Evolutionary conservation across 768 basidiomycete genomes (phyloP).

Genomic region (Butyriboletus loyo): DNA sequence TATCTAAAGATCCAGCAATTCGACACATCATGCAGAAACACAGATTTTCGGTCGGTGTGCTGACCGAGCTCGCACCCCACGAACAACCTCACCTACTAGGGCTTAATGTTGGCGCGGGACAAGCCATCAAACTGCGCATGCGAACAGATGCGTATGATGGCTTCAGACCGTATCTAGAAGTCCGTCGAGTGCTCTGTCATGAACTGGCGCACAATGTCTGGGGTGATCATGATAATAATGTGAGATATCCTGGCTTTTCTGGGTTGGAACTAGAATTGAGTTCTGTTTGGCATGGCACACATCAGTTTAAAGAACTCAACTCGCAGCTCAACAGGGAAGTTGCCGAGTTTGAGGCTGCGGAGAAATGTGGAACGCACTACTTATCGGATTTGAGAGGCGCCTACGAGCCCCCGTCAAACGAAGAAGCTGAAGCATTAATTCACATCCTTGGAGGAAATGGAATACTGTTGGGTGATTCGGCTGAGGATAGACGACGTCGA

Average conservation of each 20-base stretch:
- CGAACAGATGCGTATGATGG: slow-evolving; percentile 72
- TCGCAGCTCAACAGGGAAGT: slow-evolving; percentile 74
- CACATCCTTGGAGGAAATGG: slow-evolving; percentile 54
- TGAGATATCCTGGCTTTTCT: slow-evolving; percentile 32
- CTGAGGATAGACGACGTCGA: slow-evolving; percentile 54
- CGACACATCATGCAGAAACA: slow-evolving; percentile 69
- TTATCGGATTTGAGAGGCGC: slow-evolving; percentile 35
- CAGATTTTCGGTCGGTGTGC: slow-evolving; percentile 60
- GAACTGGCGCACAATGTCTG: slow-evolving; percentile 76
- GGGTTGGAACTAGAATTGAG: neutral
- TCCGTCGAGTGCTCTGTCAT: slow-evolving; percentile 70
- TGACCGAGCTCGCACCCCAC: slow-evolving; percentile 78
- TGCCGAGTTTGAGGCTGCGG: slow-evolving; percentile 58
- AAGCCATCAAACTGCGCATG: slow-evolving; percentile 64
- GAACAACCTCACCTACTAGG: slow-evolving; percentile 70
- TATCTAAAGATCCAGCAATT: slow-evolving; percentile 71
- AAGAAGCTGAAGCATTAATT: slow-evolving; percentile 53
- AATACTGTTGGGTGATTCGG: slow-evolving; percentile 38
- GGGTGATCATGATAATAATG: slow-evolving; percentile 70
- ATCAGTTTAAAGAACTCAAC: slow-evolving; percentile 69
- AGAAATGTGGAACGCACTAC: slow-evolving; percentile 50
- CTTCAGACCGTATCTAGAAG: slow-evolving; percentile 61
- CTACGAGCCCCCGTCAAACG: slow-evolving; percentile 53
- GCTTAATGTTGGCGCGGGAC: slow-evolving; percentile 60
- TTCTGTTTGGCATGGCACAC: slow-evolving; percentile 20